Evolutionary conservation across 202 grass and related monocot genomes (phyloP).

Genomic region (Saccharum hybrid): DNA sequence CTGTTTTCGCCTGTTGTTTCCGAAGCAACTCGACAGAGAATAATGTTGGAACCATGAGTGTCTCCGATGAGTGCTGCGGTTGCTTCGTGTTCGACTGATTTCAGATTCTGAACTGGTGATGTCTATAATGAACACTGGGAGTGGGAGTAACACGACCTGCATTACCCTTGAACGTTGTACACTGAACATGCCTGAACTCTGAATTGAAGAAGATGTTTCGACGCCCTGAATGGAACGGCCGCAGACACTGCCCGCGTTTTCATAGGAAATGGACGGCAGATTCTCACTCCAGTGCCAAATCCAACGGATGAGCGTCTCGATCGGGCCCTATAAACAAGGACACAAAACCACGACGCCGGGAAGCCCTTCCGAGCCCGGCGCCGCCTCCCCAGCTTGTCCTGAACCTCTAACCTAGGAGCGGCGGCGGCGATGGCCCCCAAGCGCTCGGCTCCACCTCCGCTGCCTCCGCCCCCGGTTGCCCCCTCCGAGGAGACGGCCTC

Average conservation of each 20-base stretch:
- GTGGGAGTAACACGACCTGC: no score
- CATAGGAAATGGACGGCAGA: constrained; percentile 14
- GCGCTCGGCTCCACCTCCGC: constrained; percentile 28
- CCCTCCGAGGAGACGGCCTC: constrained; percentile 42
- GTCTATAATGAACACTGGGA: background rate
- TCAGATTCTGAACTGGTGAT: background rate
- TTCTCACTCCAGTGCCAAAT: background rate
- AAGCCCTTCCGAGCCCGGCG: background rate
- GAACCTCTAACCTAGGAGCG: constrained; percentile 20
- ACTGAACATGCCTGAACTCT: no score
- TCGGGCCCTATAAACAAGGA: background rate
- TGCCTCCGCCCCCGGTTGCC: background rate
- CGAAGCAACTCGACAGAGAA: constrained; percentile 38
- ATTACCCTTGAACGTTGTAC: no score
- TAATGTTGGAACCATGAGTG: constrained; percentile 18
- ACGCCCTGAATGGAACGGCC: no score
- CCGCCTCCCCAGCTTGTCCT: no score
- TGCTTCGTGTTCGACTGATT: constrained; percentile 14
- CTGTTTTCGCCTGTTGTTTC: constrained; percentile 19
- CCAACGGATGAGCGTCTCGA: background rate
- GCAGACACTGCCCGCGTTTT: background rate
- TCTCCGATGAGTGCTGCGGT: background rate
- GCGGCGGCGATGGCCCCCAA: constrained; percentile 52
- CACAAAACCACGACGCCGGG: no score
- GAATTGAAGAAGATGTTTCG: no score